A percentile compares a stretch with the other conserved stretches of the same genome.
phyloP scores from a whole-genome alignment of 2,329 filamentous ascomycete genomes.

The Decorospora gaudefroyi region DNA sequence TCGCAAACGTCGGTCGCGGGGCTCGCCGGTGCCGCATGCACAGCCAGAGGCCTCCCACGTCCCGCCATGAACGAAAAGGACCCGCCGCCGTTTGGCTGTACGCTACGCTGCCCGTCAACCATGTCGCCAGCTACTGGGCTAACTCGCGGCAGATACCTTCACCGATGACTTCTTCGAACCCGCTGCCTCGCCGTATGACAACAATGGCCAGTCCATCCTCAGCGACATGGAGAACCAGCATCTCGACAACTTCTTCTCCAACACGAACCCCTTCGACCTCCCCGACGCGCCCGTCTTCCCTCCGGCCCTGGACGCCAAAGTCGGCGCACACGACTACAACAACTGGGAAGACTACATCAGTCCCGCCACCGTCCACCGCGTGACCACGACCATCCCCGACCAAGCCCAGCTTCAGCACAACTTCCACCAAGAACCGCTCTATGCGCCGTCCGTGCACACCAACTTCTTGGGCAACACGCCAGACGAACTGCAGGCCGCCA shows the following conservation, averaged over 20 bases:
- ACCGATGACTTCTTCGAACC: slow-evolving; percentile 29
- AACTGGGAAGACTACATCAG: slow-evolving; percentile 37
- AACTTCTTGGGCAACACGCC: slow-evolving; percentile 32
- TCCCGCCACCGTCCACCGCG: slow-evolving; percentile 40
- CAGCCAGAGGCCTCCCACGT: slow-evolving; percentile 31
- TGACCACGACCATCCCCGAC: slow-evolving; percentile 44
- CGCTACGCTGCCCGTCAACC: slow-evolving; percentile 7
- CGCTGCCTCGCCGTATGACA: slow-evolving; percentile 20
- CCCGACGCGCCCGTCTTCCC: slow-evolving; percentile 21
- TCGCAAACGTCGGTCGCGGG: slow-evolving; percentile 29
- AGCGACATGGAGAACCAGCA: slow-evolving; percentile 39
- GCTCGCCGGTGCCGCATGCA: slow-evolving; percentile 33
- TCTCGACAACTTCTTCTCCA: slow-evolving; percentile 42
- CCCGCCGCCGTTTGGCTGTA: slow-evolving; percentile 45
- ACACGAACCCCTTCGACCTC: slow-evolving; percentile 36
- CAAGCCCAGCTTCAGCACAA: slow-evolving; percentile 37
- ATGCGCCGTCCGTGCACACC: slow-evolving; percentile 15
- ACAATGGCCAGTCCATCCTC: slow-evolving; percentile 36
- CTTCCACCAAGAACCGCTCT: slow-evolving; percentile 33
- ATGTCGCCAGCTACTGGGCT: slow-evolving; percentile 4
- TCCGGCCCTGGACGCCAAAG: slow-evolving; percentile 27
- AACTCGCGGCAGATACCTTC: slow-evolving; percentile 35
- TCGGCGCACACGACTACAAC: slow-evolving; percentile 29
- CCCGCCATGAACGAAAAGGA: slow-evolving; percentile 43
- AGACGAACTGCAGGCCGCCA: slow-evolving; percentile 41